Evolutionary conservation across 805 yeast species (phyloP).

Genomic region (Pichia californica): DNA sequence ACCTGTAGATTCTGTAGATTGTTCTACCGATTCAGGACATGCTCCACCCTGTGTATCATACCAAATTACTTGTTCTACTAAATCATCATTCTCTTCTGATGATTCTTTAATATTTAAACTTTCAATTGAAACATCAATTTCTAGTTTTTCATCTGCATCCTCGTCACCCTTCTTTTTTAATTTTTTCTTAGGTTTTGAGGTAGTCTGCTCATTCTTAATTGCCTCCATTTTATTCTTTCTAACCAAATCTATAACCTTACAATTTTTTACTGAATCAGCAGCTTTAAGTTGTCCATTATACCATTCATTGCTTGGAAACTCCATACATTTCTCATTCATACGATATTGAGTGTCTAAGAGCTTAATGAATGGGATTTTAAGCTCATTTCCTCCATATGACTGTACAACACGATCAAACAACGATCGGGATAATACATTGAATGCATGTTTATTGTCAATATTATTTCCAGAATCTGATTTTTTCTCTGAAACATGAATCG

Average conservation of each 20-base stretch:
- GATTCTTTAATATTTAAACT: neutral
- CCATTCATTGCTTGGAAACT: constrained; percentile 61
- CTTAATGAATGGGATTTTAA: constrained; percentile 32
- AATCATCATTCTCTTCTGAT: constrained; percentile 28
- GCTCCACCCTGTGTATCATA: constrained; percentile 91
- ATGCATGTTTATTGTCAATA: constrained; percentile 28
- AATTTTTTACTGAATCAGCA: constrained; percentile 46
- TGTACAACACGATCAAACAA: constrained; percentile 73
- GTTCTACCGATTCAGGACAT: constrained; percentile 53
- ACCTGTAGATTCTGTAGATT: constrained; percentile 15
- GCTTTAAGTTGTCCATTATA: constrained; percentile 63
- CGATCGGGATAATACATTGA: constrained; percentile 50
- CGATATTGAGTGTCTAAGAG: constrained; percentile 78
- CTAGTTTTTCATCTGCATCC: neutral
- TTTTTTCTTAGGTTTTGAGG: neutral
- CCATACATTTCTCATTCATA: constrained; percentile 76
- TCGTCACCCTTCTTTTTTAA: constrained; percentile 24
- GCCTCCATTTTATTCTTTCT: constrained; percentile 1
- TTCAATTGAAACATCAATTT: neutral
- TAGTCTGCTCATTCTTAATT: neutral
- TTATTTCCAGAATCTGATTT: constrained; percentile 15
- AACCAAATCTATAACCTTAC: constrained; percentile 48
- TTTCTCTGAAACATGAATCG: constrained; percentile 44
- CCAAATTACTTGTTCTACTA: constrained; percentile 61
- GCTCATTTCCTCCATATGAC: constrained; percentile 37